Conservation (phyloP, 2,329 filamentous ascomycete species). For the Alternaria sp. region DNA sequence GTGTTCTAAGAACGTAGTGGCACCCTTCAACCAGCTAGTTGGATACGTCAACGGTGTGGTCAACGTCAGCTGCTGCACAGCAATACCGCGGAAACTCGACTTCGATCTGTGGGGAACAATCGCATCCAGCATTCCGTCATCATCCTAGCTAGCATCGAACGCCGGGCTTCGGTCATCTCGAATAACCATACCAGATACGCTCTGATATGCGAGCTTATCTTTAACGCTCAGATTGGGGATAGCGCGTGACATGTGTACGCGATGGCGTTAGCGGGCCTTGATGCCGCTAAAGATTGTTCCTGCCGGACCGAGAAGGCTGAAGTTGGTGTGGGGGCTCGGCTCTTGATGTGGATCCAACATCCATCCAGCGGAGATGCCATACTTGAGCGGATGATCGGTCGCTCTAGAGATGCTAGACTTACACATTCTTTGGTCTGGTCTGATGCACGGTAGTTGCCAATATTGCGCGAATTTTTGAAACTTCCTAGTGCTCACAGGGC, state of each 20-base stretch:
- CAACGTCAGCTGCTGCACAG: slow-evolving; percentile 11
- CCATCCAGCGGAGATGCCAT: slow-evolving; percentile 26
- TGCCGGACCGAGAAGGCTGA: slow-evolving; percentile 13
- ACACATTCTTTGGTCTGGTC: not conserved
- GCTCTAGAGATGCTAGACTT: not conserved
- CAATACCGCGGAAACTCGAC: slow-evolving; percentile 23
- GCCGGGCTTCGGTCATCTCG: slow-evolving; percentile 3
- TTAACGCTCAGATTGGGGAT: slow-evolving; percentile 26
- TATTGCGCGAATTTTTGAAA: not conserved
- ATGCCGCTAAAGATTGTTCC: slow-evolving; percentile 17
- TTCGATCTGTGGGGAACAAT: slow-evolving; percentile 30
- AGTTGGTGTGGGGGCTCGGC: slow-evolving; percentile 21
- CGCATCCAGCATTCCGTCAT: slow-evolving; percentile 26
- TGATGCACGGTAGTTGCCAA: not conserved
- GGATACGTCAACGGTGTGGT: slow-evolving; percentile 8
- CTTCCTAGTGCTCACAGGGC: not conserved
- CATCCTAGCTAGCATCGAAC: slow-evolving; percentile 6
- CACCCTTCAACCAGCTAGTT: slow-evolving; percentile 15
- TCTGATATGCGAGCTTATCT: slow-evolving; percentile 46
- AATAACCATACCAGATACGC: slow-evolving; percentile 17
- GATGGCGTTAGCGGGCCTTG: slow-evolving; percentile 5
- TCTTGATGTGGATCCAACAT: not conserved
- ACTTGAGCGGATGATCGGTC: slow-evolving; percentile 5
- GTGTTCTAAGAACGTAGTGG: slow-evolving; percentile 8
- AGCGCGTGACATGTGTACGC: slow-evolving; percentile 24